These are phyloP conservation scores for Sporothrix dimorphospora DNA, from an alignment of 2,329 filamentous ascomycete species.

Conservation along the genomic window DNA sequence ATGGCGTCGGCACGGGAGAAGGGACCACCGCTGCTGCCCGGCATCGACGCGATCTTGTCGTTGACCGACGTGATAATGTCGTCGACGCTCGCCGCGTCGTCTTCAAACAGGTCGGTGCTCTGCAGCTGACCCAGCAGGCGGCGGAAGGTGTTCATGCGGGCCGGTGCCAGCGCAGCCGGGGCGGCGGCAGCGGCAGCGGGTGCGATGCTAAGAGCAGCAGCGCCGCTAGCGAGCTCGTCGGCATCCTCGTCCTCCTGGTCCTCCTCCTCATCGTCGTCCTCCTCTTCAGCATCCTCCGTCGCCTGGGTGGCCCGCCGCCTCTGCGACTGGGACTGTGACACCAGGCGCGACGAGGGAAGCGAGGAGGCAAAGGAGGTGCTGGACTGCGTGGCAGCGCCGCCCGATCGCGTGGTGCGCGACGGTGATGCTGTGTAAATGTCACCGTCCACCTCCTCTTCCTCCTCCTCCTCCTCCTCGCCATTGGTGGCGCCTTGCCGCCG, in stretches of 20 bases:
- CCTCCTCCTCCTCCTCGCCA: constrained; percentile 52
- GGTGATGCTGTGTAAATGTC: constrained; percentile 41
- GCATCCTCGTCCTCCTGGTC: constrained; percentile 38
- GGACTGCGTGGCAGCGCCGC: constrained; percentile 47
- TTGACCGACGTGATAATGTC: constrained; percentile 82
- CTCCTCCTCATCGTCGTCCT: constrained; percentile 43
- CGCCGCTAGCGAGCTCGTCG: constrained; percentile 48
- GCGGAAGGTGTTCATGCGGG: constrained; percentile 75
- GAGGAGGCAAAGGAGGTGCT: constrained; percentile 79
- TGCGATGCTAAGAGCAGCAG: constrained; percentile 48
- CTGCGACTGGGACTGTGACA: constrained; percentile 43
- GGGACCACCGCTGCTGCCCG: constrained; percentile 48
- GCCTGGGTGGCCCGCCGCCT: constrained; percentile 42
- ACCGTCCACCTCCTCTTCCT: constrained; percentile 45
- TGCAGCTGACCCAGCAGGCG: constrained; percentile 81
- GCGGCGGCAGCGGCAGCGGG: constrained; percentile 33
- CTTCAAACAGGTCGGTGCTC: constrained; percentile 74
- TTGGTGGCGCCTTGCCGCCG: constrained; percentile 44
- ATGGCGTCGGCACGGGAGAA: constrained; percentile 76
- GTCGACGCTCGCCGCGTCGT: constrained; percentile 78
- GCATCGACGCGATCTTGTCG: constrained; percentile 58
- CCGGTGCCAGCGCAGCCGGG: constrained; percentile 49
- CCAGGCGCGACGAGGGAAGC: constrained; percentile 71
- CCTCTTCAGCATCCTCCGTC: constrained; percentile 44
- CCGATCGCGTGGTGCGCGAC: constrained; percentile 43